A percentile compares a stretch with the other conserved stretches of the same genome.
These are phyloP conservation scores for Chytriomyces sp. DNA, from an alignment of 192 early-diverging fungal species.

Conservation along the genomic window DNA sequence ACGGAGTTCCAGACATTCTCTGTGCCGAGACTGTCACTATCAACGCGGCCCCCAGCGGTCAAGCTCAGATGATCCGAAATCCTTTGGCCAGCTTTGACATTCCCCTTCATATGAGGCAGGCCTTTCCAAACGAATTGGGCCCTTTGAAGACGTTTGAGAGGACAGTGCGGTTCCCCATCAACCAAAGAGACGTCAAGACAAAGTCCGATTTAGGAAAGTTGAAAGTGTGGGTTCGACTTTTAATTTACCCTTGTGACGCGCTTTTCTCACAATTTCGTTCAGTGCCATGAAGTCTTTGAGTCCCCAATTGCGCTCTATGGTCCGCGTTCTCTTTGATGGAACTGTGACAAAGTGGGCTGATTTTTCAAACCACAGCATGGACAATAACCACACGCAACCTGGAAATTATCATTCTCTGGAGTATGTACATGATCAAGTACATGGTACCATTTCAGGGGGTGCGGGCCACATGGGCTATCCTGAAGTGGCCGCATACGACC, in stretches of 20 bases:
- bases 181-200: background rate
- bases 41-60: background rate
- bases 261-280: background rate
- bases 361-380: slow-evolving; percentile 15
- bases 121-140: slow-evolving; percentile 2
- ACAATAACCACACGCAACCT: background rate
- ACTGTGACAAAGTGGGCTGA: slow-evolving; percentile 12
- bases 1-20: background rate
- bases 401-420: slow-evolving; percentile 24
- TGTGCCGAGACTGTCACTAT: background rate
- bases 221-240: background rate
- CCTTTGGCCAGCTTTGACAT: slow-evolving; percentile 11
- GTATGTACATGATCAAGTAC: slow-evolving; percentile 20
- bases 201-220: background rate
- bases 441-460: slow-evolving; percentile 7
- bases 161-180: slow-evolving; percentile 16
- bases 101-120: background rate
- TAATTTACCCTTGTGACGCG: background rate
- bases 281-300: background rate
- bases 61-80: background rate
- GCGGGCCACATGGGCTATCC: slow-evolving; percentile 21
- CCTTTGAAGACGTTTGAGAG: slow-evolving; percentile 9
- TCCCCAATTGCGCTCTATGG: slow-evolving; percentile 18
- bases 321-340: slow-evolving; percentile 17
- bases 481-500: slow-evolving; percentile 16